Base-by-base conservation (phyloP, 1,139 yeast species). In the Protomyces macrosporus region DNA sequence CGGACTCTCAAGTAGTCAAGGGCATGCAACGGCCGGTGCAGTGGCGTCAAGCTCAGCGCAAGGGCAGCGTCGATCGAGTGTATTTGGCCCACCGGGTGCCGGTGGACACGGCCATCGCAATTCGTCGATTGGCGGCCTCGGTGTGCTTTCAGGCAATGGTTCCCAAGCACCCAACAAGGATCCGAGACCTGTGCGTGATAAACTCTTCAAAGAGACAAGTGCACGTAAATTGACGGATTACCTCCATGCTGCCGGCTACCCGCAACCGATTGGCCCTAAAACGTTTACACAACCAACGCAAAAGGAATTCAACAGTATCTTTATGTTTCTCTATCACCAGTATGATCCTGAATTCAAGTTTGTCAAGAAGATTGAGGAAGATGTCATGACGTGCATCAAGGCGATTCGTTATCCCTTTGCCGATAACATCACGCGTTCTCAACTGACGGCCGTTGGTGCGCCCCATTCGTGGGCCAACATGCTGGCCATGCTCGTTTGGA, bases 361-460 rank as follows among this genome's bases (percentile, higher is more conserved):
- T 72, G 79, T 84, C 35, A 84, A 82, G 71, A 79, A 88, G 14
- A 81, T 87, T 51, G 97, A 90, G 68, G 81, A 82, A 62, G 97
- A 91, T 68, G 88, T 90, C 9, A 86, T 85, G 69, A 79, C 82
- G 30, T 76, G 89, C 14, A 76, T 91, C 68, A 85, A 84, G 71
- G 79, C 80, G 39, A 75, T 90, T 67, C 83, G 82, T 61, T 91
- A 90, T 71, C 97, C 98, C 0, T 89, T 86, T 73, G 74, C 90
- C 65, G 96, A 88, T 53, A 79, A 88, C 0, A 65, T 65, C 39
- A 59, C 67, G 23, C 61, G 67, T 23, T 64, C 67, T 14, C 96
- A 89, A 72, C 85, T 90, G 40, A 85, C 91, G 57, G 97, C 97
- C 0, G 97, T 90, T 6, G 97, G 97, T 1, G 96, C 96, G 0